phyloP scores from a whole-genome alignment of 306 rosid genomes.

The Datisca glomerata region DNA sequence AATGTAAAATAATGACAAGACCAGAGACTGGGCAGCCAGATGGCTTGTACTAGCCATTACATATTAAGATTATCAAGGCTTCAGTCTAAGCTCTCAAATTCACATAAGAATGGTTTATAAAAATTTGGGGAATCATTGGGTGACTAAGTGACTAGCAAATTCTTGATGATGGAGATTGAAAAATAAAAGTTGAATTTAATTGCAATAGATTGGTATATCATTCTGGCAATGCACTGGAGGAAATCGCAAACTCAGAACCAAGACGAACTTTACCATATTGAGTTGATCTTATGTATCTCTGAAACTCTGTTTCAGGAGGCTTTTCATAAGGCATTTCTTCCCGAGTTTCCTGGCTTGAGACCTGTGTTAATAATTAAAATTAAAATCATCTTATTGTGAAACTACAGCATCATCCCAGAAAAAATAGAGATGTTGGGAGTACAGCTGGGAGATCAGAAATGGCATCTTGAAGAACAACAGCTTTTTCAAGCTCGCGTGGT shows the following conservation, averaged over 20 bases:
- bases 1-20: too few relatives aligned
- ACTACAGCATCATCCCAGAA: neutral
- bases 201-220: too few relatives aligned
- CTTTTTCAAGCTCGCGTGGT: conserved; percentile 55
- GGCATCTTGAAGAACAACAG: conserved; percentile 70
- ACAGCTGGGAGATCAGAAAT: conserved; percentile 92
- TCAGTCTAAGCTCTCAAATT: too few relatives aligned
- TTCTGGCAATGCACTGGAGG: too few relatives aligned
- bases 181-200: too few relatives aligned
- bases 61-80: too few relatives aligned
- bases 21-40: too few relatives aligned
- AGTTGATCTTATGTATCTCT: conserved; percentile 73
- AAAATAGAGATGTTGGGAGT: conserved; percentile 15
- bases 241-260: neutral
- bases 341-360: conserved; percentile 37
- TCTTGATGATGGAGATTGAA: too few relatives aligned
- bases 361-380: conserved; percentile 30
- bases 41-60: too few relatives aligned
- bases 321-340: conserved; percentile 47
- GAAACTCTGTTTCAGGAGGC: conserved; percentile 85
- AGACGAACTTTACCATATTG: conserved; percentile 47
- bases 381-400: neutral
- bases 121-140: too few relatives aligned
- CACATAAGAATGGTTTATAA: too few relatives aligned
- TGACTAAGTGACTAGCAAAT: too few relatives aligned